Evolutionary conservation across 2,329 filamentous ascomycete species (phyloP).

Genomic region (Claviceps cyperi): DNA sequence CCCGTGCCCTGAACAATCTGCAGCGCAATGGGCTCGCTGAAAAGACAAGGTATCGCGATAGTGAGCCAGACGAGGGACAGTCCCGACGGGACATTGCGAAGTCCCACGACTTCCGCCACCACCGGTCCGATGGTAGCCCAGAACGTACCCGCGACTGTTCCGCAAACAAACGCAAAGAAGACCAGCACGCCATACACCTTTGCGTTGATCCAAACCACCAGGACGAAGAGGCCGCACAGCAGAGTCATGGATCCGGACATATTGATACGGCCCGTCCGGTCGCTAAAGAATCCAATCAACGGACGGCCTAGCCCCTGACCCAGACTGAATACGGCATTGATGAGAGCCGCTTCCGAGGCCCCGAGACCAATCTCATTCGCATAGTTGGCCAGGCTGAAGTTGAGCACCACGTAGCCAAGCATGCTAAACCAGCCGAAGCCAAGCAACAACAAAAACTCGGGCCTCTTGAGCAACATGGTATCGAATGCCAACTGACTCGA

Average conservation of each 20-base stretch:
- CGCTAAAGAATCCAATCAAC: slow-evolving; percentile 57
- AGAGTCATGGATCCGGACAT: slow-evolving; percentile 53
- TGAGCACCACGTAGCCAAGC: slow-evolving; percentile 60
- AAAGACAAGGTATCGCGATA: slow-evolving; percentile 56
- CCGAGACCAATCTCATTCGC: slow-evolving; percentile 52
- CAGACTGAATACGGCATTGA: slow-evolving; percentile 61
- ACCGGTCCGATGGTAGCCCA: slow-evolving; percentile 58
- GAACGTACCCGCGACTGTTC: slow-evolving; percentile 55
- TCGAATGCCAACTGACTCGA: slow-evolving; percentile 55
- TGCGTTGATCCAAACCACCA: slow-evolving; percentile 61
- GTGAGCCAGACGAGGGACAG: slow-evolving; percentile 60
- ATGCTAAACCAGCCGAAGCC: slow-evolving; percentile 58
- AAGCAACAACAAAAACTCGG: slow-evolving; percentile 50
- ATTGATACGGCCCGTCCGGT: slow-evolving; percentile 57
- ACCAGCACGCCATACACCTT: slow-evolving; percentile 50
- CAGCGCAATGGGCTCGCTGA: slow-evolving; percentile 49
- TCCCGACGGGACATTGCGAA: slow-evolving; percentile 51
- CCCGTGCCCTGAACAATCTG: slow-evolving; percentile 30
- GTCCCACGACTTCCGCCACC: slow-evolving; percentile 57
- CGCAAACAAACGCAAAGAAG: slow-evolving; percentile 58
- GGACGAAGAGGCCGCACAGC: slow-evolving; percentile 45
- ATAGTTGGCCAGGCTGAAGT: slow-evolving; percentile 65
- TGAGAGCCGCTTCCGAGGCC: slow-evolving; percentile 51
- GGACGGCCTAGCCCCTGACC: slow-evolving; percentile 54
- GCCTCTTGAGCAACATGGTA: slow-evolving; percentile 41